Evolutionary conservation across 805 yeast genomes (phyloP).

Genomic region (Grigorovia humatica): DNA sequence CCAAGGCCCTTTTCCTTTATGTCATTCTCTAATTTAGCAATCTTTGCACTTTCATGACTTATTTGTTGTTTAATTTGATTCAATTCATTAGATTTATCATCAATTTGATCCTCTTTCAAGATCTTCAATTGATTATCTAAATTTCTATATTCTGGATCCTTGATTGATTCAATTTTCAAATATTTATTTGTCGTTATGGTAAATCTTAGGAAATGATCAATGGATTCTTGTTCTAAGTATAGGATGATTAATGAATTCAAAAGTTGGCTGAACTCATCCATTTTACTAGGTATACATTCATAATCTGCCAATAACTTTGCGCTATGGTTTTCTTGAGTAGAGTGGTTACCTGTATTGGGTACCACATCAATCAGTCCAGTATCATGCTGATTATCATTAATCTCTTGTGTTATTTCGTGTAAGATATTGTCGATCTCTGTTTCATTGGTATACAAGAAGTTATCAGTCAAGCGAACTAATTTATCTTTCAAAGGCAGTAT

Average conservation of each 20-base stretch:
- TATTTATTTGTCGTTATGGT: constrained; percentile 16
- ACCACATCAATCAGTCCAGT: background rate
- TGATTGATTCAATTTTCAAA: constrained; percentile 13
- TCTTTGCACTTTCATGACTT: constrained; percentile 6
- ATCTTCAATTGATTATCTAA: constrained; percentile 14
- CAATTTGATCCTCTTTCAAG: constrained; percentile 12
- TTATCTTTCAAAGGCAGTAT: background rate
- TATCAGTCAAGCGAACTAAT: background rate
- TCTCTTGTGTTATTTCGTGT: background rate
- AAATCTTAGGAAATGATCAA: constrained; percentile 25
- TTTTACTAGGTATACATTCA: constrained; percentile 8
- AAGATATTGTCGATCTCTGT: background rate
- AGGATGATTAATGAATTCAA: constrained; percentile 15
- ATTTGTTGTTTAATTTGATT: constrained; percentile 13
- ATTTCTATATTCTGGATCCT: constrained; percentile 16
- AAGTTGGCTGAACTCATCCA: constrained; percentile 15
- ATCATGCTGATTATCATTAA: background rate
- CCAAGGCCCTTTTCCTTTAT: constrained; percentile 18
- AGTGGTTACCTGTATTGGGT: constrained; percentile 15
- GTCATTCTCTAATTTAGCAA: background rate
- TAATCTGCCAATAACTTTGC: constrained; percentile 11
- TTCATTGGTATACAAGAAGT: background rate
- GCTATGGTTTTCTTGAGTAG: constrained; percentile 6
- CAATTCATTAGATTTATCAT: constrained; percentile 13
- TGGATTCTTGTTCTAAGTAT: constrained; percentile 25